These are phyloP conservation scores for Helicostylum pulchrum DNA, from an alignment of 192 early-diverging fungal genomes.

Conservation along the genomic window DNA sequence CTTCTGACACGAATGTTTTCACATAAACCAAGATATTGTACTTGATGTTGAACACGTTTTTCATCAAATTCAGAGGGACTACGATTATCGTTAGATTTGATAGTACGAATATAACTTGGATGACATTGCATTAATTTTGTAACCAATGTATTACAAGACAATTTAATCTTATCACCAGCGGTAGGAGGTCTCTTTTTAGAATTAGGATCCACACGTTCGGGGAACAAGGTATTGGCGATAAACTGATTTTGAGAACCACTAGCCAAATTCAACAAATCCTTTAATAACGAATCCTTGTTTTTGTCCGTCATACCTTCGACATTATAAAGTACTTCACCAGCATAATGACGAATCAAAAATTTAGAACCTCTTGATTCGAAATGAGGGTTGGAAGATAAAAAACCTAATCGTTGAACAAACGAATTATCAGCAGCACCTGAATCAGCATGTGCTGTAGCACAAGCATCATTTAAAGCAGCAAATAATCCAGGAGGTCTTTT, in stretches of 20 bases:
- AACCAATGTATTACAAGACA: slow-evolving; percentile 80
- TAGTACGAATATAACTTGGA: slow-evolving; percentile 94
- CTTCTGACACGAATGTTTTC: slow-evolving; percentile 97
- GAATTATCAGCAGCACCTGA: slow-evolving; percentile 74
- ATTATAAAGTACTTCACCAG: slow-evolving; percentile 92
- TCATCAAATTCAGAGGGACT: slow-evolving; percentile 87
- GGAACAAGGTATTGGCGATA: slow-evolving; percentile 73
- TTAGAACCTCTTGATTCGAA: slow-evolving; percentile 67
- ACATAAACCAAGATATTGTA: slow-evolving; percentile 93
- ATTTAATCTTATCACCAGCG: slow-evolving; percentile 94
- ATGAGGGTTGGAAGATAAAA: slow-evolving; percentile 68
- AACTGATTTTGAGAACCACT: slow-evolving; percentile 77
- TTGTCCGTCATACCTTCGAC: slow-evolving; percentile 94
- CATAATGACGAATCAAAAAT: slow-evolving; percentile 92
- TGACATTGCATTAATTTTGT: slow-evolving; percentile 92
- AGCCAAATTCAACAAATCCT: slow-evolving; percentile 88
- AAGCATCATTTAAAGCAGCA: slow-evolving; percentile 95
- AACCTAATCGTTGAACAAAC: slow-evolving; percentile 64
- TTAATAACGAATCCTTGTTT: slow-evolving; percentile 95
- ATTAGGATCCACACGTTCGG: slow-evolving; percentile 83
- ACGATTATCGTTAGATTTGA: slow-evolving; percentile 98
- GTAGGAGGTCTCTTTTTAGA: slow-evolving; percentile 97
- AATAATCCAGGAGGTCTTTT: slow-evolving; percentile 92
- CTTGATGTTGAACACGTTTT: slow-evolving; percentile 92
- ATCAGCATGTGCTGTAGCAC: slow-evolving; percentile 95